Evolutionary conservation across 2,329 filamentous ascomycete genomes (phyloP), one percentile per base, ranked within the genome.

Genomic region (Tolypocladium inflatum): DNA sequence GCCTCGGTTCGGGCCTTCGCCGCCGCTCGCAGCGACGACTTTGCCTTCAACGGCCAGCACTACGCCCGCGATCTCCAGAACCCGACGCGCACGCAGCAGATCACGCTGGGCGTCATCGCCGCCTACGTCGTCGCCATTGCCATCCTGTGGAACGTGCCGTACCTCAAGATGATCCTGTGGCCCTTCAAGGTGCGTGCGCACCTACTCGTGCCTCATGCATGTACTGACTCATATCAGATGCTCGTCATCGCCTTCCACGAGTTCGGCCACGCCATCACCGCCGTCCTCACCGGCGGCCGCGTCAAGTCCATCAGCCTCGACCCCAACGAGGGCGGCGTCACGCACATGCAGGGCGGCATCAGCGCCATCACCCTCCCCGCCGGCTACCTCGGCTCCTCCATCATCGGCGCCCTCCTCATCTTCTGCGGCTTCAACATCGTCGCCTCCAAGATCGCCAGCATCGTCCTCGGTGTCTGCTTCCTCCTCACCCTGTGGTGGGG

Each of bases 221-320:
- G 10, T 35, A 1, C 48, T 52, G 48, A 52, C 26, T 6, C 48
- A 1, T 13, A 3, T 13, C 59, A 88, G 85, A 91, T 91, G 88
- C 80, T 92, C 23, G 87, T 90, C 55, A 91, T 92, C 62, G 89
- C 89, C 42, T 92, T 91, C 71, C 89, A 92, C 73, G 89, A 92
- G 64, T 86, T 91, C 67, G 84, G 87, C 15, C 89, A 92, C 72
- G 89, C 89, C 54, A 82, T 90, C 65, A 84, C 84, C 1, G 87
- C 87, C 43, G 81, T 86, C 62, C 81, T 85, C 60, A 92, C 89
- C 0, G 89, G 89, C 57, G 89, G 89, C 5, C 79, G 76, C 57
- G 89, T 92, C 63, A 84, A 90, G 68, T 87, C 84, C 43, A 91
- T 92, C 66, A 86, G 81, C 26, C 80, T 91, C 26, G 86, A 90